phyloP scores from a whole-genome alignment of 148 eudicot genomes.

The Camellia granthamiana region DNA sequence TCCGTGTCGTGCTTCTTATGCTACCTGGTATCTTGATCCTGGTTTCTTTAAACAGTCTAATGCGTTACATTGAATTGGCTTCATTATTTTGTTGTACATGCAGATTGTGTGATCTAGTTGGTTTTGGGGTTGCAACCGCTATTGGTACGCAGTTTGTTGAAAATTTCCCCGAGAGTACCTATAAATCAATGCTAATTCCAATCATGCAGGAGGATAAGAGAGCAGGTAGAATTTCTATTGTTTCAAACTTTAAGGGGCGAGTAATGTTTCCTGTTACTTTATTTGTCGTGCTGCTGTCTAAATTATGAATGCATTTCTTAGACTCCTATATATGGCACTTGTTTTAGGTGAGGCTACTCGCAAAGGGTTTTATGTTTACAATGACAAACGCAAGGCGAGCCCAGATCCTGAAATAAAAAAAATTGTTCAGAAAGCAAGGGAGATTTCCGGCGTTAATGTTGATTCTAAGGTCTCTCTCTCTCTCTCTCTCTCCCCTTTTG shows the following conservation, averaged over 20 bases:
- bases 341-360: constrained; percentile 82
- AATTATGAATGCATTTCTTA: not conserved
- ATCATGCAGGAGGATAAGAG: constrained; percentile 97
- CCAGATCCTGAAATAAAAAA: constrained; percentile 85
- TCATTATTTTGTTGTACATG: not conserved
- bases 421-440: constrained; percentile 78
- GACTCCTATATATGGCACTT: constrained; percentile 7
- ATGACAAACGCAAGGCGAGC: constrained; percentile 73
- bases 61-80: not conserved
- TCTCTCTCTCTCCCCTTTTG: not conserved
- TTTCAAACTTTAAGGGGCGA: not conserved
- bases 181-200: constrained; percentile 81
- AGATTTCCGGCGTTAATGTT: constrained; percentile 60
- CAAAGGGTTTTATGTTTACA: constrained; percentile 81
- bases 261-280: not conserved
- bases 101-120: constrained; percentile 92
- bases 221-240: constrained; percentile 49
- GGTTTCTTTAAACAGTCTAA: not conserved
- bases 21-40: not conserved
- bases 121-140: constrained; percentile 88
- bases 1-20: not conserved
- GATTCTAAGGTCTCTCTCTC: constrained; percentile 71
- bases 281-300: not conserved
- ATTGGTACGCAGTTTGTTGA: constrained; percentile 65
- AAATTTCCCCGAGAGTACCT: constrained; percentile 82